phyloP scores from a whole-genome alignment of 345 rosid species.

The Hibiscus trionum region DNA sequence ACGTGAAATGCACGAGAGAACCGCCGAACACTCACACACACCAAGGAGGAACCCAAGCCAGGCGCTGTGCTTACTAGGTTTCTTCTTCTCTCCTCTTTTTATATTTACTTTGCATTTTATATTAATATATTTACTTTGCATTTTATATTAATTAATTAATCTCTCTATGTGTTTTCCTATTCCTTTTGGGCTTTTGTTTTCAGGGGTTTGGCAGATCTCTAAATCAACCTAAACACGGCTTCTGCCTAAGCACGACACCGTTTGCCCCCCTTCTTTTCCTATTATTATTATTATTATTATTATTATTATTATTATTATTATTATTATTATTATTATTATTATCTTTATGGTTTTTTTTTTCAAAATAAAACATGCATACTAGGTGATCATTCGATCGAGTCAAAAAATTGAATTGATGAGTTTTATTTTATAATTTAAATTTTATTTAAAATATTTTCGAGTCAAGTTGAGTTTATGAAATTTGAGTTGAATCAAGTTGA shows the following conservation, averaged over 20 bases:
- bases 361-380: too few relatives aligned
- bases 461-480: too few relatives aligned
- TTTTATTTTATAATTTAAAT: too few relatives aligned
- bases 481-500: too few relatives aligned
- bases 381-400: too few relatives aligned
- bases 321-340: too few relatives aligned
- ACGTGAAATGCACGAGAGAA: conserved; percentile 2
- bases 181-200: neutral
- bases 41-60: neutral
- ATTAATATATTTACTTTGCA: too few relatives aligned
- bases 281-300: too few relatives aligned
- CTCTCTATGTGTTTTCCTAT: neutral
- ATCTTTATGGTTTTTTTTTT: too few relatives aligned
- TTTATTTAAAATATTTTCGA: too few relatives aligned
- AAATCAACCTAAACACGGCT: neutral
- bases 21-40: conserved; percentile 11
- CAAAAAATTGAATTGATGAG: too few relatives aligned
- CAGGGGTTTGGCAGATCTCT: neutral
- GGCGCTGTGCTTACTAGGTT: neutral
- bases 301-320: too few relatives aligned
- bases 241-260: neutral
- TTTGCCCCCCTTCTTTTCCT: neutral
- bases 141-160: neutral
- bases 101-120: neutral
- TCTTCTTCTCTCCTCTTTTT: neutral